phyloP scores from a whole-genome alignment of 441 rosid genomes.

The Bruguiera hainesii region DNA sequence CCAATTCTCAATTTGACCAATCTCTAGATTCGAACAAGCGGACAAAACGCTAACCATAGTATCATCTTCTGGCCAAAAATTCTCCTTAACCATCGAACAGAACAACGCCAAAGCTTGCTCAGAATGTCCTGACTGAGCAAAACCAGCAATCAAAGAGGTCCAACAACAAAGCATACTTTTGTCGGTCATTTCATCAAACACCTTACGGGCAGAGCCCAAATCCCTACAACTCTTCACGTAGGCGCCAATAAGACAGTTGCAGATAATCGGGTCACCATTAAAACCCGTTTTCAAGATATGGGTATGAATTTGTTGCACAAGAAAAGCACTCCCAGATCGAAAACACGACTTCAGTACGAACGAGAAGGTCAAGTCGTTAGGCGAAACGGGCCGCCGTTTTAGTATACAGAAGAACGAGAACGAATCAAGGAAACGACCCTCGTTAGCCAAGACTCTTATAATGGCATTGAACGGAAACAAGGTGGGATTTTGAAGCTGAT shows the following conservation, averaged over 20 bases:
- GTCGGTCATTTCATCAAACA: constrained; percentile 45
- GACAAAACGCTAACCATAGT: constrained; percentile 39
- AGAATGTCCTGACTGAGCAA: constrained; percentile 24
- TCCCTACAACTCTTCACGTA: constrained; percentile 21
- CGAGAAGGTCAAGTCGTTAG: constrained; percentile 42
- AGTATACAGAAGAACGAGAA: constrained; percentile 28
- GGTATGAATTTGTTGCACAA: constrained; percentile 33
- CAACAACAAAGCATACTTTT: constrained; percentile 28
- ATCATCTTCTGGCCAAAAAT: constrained; percentile 30
- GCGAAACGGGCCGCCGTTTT: constrained; percentile 25
- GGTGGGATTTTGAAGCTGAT: constrained; percentile 32
- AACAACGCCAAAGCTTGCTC: constrained; percentile 37
- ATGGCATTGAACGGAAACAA: constrained; percentile 48
- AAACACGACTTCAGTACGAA: constrained; percentile 39
- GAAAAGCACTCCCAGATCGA: constrained; percentile 8
- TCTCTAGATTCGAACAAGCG: constrained; percentile 30
- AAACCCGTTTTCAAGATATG: constrained; percentile 31
- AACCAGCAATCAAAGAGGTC: constrained; percentile 38
- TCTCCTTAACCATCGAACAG: constrained; percentile 27
- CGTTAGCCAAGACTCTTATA: constrained; percentile 34
- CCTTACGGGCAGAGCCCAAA: constrained; percentile 32
- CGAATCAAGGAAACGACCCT: constrained; percentile 19
- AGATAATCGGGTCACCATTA: constrained; percentile 26
- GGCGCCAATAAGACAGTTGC: constrained; percentile 29
- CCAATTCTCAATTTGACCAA: constrained; percentile 33